Evolutionary conservation across 2,329 filamentous ascomycete genomes (phyloP), one percentile per base, ranked within the genome.

Genomic region (Aspergillus oerlinghausenensis): DNA sequence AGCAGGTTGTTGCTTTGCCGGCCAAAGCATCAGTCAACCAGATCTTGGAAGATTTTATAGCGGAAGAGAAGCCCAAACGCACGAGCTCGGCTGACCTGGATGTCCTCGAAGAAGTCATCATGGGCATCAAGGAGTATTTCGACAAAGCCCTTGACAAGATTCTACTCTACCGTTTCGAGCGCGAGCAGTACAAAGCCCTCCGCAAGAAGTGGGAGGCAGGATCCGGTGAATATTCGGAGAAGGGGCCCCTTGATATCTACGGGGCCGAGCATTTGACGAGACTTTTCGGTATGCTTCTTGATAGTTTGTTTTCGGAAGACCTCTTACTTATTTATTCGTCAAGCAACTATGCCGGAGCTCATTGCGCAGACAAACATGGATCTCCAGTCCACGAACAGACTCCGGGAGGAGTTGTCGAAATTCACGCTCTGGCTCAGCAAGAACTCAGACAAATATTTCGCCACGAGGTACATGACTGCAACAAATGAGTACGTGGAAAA

Each of bases 301-400:
- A 26, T 19, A 45, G 19, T 43, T 52, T 25, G 28, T 25, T 32
- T 14, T 28, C 14, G 51, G 35, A 50, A 43, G 40, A 40, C 26
- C 42, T 45, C 26, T 55, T 51, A 60, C 51, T 57, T 50, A 55
- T 40, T 8, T 6, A 38, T 3, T 32, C n/a, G 45, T 47, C 9
- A 65, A 96, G 93, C 95, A 3, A 88, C 89, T 1, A 86, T 97
- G 65, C 93, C 94, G 0, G 94, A 99, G 70, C 85, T 97, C 43
- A 87, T 97, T 60, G 92, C 92, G 3, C 94, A 99, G 73, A 99
- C 94, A 52, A 97, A 97, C 76, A 96, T 99, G 92, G 94, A 97
- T 69, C 82, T 88, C 53, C 92, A 96, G 72, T 92, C 92, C 2
- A 90, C 96, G 45, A 89, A 88, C 60, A 88, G 92, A 49, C 84